These are phyloP conservation scores for Exsudoporus frostii DNA, from an alignment of 768 basidiomycete species.

Conservation along the genomic window DNA sequence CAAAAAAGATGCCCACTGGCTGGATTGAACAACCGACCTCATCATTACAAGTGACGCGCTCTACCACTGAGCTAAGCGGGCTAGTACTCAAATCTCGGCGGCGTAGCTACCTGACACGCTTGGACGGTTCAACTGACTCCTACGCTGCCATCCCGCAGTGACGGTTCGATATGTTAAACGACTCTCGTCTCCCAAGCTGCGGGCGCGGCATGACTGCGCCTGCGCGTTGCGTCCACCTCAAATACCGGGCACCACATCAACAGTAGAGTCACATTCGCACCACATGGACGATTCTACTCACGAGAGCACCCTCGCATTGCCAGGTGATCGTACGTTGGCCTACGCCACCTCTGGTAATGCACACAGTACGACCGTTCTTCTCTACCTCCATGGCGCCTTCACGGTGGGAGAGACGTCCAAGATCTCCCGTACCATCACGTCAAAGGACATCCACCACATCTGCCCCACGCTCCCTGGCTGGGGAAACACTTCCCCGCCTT, in stretches of 20 bases:
- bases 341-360: constrained; percentile 53
- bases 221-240: not conserved
- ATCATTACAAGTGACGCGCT: constrained; percentile 45
- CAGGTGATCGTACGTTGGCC: constrained; percentile 46
- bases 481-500: constrained; percentile 49
- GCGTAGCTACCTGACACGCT: not conserved
- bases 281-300: constrained; percentile 5
- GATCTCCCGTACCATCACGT: constrained; percentile 33
- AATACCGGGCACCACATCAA: not conserved
- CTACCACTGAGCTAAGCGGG: constrained; percentile 46
- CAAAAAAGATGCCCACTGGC: constrained; percentile 35
- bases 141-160: not conserved
- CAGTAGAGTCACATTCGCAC: not conserved
- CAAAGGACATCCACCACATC: constrained; percentile 44
- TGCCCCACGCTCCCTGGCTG: constrained; percentile 57
- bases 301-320: constrained; percentile 22
- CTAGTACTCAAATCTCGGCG: not conserved
- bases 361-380: constrained; percentile 44
- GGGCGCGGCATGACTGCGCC: not conserved
- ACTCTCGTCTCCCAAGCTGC: not conserved
- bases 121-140: too few species aligned
- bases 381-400: constrained; percentile 58
- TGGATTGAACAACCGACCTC: constrained; percentile 47
- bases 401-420: constrained; percentile 42
- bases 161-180: not conserved